Conservation (phyloP, 768 basidiomycete species). For the Panaeolus papilionaceus region DNA sequence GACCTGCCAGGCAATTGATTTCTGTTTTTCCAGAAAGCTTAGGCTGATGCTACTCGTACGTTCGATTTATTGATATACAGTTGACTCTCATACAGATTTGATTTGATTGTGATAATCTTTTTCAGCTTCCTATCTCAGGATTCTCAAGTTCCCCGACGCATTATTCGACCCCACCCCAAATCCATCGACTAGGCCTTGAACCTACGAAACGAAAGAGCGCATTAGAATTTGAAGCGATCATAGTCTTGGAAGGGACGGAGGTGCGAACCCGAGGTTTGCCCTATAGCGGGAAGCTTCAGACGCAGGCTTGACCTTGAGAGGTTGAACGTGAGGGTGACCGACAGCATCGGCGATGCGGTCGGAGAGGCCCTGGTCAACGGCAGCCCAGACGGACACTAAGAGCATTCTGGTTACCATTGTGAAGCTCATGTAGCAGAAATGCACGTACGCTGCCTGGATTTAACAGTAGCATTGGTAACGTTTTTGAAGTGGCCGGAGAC, state of each 20-base stretch:
- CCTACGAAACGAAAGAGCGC: conserved; percentile 13
- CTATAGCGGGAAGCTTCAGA: conserved; percentile 61
- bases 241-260: conserved; percentile 17
- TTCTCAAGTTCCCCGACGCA: background rate
- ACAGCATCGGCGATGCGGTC: conserved; percentile 83
- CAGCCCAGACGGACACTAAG: conserved; percentile 79
- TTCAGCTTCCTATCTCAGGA: background rate
- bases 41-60: background rate
- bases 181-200: conserved; percentile 12
- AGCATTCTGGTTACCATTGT: background rate
- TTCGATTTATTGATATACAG: conserved; percentile 9
- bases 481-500: conserved; percentile 64
- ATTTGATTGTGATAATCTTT: conserved; percentile 1
- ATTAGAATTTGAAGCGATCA: conserved; percentile 16
- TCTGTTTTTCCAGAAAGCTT: background rate
- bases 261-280: conserved; percentile 42
- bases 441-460: conserved; percentile 68
- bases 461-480: conserved; percentile 67
- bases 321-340: conserved; percentile 59
- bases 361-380: conserved; percentile 75
- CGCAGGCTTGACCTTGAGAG: conserved; percentile 68
- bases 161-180: background rate
- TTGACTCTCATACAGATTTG: background rate
- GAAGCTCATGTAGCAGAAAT: background rate
- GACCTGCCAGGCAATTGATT: background rate